These are phyloP conservation scores for Ophiosphaerella narmari DNA, from an alignment of 2,329 filamentous ascomycete genomes.

Conservation along the genomic window DNA sequence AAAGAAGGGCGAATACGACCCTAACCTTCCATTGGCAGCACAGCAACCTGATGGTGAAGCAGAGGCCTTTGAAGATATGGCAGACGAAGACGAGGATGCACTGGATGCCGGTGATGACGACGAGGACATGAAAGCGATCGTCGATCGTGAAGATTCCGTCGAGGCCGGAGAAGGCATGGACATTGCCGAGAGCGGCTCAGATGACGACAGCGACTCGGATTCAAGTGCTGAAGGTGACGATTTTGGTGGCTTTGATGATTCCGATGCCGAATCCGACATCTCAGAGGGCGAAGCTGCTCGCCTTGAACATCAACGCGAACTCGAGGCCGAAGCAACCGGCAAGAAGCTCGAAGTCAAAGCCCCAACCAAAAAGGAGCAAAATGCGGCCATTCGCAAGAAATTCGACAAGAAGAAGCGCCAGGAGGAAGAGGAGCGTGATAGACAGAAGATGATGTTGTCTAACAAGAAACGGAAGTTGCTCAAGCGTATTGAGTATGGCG, in stretches of 20 bases:
- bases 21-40: constrained; percentile 80
- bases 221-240: constrained; percentile 35
- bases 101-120: constrained; percentile 42
- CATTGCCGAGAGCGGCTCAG: constrained; percentile 51
- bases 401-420: constrained; percentile 63
- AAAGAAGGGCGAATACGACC: constrained; percentile 87
- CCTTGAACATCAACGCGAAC: constrained; percentile 79
- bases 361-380: constrained; percentile 59
- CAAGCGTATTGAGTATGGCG: constrained; percentile 96
- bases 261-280: constrained; percentile 52
- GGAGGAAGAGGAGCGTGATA: constrained; percentile 85
- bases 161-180: constrained; percentile 58
- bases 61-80: constrained; percentile 67
- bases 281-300: constrained; percentile 64
- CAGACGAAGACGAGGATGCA: constrained; percentile 46
- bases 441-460: constrained; percentile 97
- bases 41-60: constrained; percentile 89
- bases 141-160: constrained; percentile 47
- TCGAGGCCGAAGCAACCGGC: constrained; percentile 89
- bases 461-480: constrained; percentile 97
- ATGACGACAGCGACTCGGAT: constrained; percentile 52
- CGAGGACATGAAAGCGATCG: constrained; percentile 35
- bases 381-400: constrained; percentile 70
- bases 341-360: constrained; percentile 48
- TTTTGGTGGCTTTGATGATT: constrained; percentile 53